Base-by-base conservation (phyloP, 1,284 basidiomycete genomes). In the Mycosarcoma maydis region DNA sequence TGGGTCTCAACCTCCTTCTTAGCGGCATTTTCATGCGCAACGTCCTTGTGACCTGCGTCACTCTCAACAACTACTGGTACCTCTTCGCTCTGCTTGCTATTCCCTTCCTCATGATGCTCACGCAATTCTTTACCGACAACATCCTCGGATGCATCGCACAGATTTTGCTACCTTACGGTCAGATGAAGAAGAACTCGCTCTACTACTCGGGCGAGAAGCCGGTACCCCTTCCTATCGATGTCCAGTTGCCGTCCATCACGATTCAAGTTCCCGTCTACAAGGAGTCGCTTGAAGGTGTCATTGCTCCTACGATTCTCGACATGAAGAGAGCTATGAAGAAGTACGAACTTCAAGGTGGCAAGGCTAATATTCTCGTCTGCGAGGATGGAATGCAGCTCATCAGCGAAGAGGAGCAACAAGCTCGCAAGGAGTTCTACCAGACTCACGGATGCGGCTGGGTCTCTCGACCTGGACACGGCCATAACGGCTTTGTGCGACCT, bases 311-410 rank as follows among this genome's bases (percentile, higher is more conserved):
- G 1, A 87, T 93, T 36, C 84, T 87, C 68, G 91, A 89, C 0
- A 82, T 93, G 60, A 92, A 93, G 83, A 88, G 88, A 80, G 91
- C 91, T 0, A 92, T 92, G 88, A 90, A 90, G 77, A 92, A 90
- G 2, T 92, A 92, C 77, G 90, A 90, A n/a, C 85, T 90, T 3
- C 90, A 92, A 75, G 90, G 90, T 19, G 90, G 90, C 11, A 89
- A 89, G 0, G 90, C 89, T 13, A 83, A 87, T 24, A 91, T 92
- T 74, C 85, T 92, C 55, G 84, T 92, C 20, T 89, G 90, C 72
- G 90, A 92, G 59, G 90, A 92, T 77, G 92, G 91, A 45, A 80
- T 90, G 60, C 87, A 88, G 76, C 66, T 88, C 4, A 82, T 92
- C 56, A 82, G 83, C 48, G 85, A 86, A 29, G 86, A 86, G 36